These are phyloP conservation scores for Trichoderma hamatum DNA, from an alignment of 2,329 filamentous ascomycete genomes.

Conservation along the genomic window DNA sequence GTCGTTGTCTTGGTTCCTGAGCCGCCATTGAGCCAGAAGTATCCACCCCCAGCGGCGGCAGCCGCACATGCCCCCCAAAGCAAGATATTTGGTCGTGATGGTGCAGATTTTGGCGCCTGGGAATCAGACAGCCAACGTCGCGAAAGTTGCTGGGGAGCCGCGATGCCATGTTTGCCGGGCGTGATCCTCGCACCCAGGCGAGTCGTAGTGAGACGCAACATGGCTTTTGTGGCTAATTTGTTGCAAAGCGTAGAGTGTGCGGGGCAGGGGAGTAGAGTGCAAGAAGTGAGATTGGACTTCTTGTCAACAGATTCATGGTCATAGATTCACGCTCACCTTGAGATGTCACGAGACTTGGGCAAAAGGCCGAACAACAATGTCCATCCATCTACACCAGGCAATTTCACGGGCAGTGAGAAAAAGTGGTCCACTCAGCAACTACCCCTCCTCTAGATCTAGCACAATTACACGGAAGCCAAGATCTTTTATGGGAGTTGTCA, in stretches of 20 bases:
- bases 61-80: background rate
- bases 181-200: background rate
- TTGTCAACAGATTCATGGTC: background rate
- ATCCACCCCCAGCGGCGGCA: background rate
- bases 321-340: background rate
- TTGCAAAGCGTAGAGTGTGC: background rate
- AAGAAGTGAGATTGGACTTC: background rate
- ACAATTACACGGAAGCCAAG: background rate
- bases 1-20: background rate
- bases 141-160: background rate
- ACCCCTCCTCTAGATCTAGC: background rate
- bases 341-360: background rate
- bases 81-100: background rate
- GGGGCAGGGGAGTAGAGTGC: background rate
- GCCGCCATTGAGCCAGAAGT: background rate
- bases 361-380: background rate
- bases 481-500: too few relatives aligned
- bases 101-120: background rate
- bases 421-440: background rate
- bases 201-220: background rate
- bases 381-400: background rate
- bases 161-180: background rate
- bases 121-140: background rate
- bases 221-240: background rate
- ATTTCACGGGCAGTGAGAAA: background rate